Percentiles rank a stretch among this genome's conserved stretches.
phyloP scores from a whole-genome alignment of 2,329 filamentous ascomycete species.

The Epichloe hybrida region DNA sequence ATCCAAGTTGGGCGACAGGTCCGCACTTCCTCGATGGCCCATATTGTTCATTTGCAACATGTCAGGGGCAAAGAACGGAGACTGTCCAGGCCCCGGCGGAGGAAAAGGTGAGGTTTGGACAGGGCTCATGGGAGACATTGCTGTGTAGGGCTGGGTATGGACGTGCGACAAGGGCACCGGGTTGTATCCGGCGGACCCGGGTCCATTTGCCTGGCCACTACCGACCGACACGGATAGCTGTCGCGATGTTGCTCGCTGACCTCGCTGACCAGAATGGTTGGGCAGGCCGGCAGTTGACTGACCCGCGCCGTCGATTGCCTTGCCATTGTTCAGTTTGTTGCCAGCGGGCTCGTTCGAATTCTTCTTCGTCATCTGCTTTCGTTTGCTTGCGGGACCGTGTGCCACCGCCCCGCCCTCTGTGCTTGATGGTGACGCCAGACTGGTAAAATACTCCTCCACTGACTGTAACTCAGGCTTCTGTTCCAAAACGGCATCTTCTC shows the following conservation, averaged over 20 bases:
- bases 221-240: conserved; percentile 20
- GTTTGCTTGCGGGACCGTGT: conserved; percentile 14
- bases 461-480: conserved; percentile 85
- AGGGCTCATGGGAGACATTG: conserved; percentile 40
- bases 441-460: conserved; percentile 87
- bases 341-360: conserved; percentile 6
- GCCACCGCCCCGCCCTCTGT: conserved; percentile 20
- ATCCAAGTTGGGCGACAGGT: conserved; percentile 55
- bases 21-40: conserved; percentile 29
- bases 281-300: neutral
- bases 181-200: conserved; percentile 21
- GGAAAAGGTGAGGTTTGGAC: conserved; percentile 27
- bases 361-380: conserved; percentile 26
- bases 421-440: conserved; percentile 52
- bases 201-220: conserved; percentile 25
- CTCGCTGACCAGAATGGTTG: too few species aligned
- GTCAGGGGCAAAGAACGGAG: conserved; percentile 35
- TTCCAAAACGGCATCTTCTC: conserved; percentile 77
- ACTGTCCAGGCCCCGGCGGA: conserved; percentile 20
- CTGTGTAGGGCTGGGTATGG: conserved; percentile 26
- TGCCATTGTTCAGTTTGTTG: conserved; percentile 1
- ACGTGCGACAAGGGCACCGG: conserved; percentile 23
- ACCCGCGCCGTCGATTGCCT: conserved; percentile 3
- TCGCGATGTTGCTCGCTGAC: conserved; percentile 2
- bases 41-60: conserved; percentile 37